Evolutionary conservation across 1,284 basidiomycete species (phyloP).

Genomic region (Cryptococcus floricola): DNA sequence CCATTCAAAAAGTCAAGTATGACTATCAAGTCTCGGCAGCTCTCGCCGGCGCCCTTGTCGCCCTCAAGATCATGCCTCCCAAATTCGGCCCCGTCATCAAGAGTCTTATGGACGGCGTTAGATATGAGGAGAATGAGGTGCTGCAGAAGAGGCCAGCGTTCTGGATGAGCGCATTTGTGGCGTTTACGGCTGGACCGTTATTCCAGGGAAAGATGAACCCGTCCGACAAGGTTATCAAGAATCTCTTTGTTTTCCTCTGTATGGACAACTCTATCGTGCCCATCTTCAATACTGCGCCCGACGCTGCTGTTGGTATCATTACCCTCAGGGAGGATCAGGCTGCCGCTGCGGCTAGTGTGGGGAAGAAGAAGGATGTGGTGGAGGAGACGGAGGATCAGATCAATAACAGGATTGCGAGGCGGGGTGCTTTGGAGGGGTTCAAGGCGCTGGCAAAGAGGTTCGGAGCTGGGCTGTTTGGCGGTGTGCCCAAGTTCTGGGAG

Average conservation of each 20-base stretch:
- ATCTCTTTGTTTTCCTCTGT: slow-evolving; percentile 94
- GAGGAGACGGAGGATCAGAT: slow-evolving; percentile 53
- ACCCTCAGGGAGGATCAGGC: slow-evolving; percentile 58
- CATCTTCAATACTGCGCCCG: slow-evolving; percentile 61
- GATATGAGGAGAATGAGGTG: slow-evolving; percentile 87
- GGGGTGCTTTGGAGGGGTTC: slow-evolving; percentile 85
- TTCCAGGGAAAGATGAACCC: slow-evolving; percentile 56
- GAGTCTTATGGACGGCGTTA: slow-evolving; percentile 96
- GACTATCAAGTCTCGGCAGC: slow-evolving; percentile 84
- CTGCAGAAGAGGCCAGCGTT: slow-evolving; percentile 85
- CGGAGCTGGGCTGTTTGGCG: slow-evolving; percentile 65
- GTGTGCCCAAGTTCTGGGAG: slow-evolving; percentile 89
- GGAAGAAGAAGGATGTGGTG: slow-evolving; percentile 54
- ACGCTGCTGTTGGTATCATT: slow-evolving; percentile 69
- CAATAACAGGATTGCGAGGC: slow-evolving; percentile 54
- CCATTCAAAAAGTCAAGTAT: slow-evolving; percentile 76
- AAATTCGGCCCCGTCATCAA: slow-evolving; percentile 97
- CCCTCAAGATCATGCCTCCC: slow-evolving; percentile 74
- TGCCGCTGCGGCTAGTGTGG: slow-evolving; percentile 51
- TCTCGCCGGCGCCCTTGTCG: slow-evolving; percentile 85
- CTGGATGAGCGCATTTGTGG: slow-evolving; percentile 81
- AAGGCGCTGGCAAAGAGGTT: slow-evolving; percentile 73
- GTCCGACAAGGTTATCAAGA: slow-evolving; percentile 94
- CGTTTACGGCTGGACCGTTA: slow-evolving; percentile 70
- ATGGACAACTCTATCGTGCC: slow-evolving; percentile 86